Evolutionary conservation across 441 rosid species (phyloP).

Genomic region (Euphorbia celastroides): DNA sequence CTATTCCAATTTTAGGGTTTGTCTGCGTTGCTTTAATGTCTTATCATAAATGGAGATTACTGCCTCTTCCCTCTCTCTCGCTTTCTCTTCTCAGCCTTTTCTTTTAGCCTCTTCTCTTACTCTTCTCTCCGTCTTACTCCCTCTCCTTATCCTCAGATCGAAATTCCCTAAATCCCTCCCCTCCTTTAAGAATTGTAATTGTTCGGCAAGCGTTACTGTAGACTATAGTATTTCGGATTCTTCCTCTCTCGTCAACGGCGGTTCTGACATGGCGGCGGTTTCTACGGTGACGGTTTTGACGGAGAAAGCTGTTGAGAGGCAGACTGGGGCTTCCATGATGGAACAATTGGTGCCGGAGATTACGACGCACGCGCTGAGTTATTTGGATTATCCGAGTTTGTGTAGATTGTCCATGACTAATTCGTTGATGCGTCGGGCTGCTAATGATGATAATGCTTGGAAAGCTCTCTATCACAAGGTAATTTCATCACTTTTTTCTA

Average conservation of each 20-base stretch:
- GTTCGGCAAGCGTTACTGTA: conserved; percentile 35
- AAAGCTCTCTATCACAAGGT: conserved; percentile 97
- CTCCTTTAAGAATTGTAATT: conserved; percentile 21
- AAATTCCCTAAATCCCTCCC: conserved; percentile 23
- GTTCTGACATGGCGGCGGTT: conserved; percentile 28
- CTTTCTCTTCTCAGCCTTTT: conserved; percentile 34
- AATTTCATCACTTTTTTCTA: not conserved
- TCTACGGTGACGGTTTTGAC: conserved; percentile 16
- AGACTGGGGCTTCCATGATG: conserved; percentile 88
- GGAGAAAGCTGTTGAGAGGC: conserved; percentile 38
- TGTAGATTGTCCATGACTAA: conserved; percentile 97
- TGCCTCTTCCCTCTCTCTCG: conserved; percentile 37
- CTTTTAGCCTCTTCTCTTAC: conserved; percentile 49
- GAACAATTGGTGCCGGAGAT: conserved; percentile 98
- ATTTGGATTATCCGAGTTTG: conserved; percentile 91
- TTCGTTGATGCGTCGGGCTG: conserved; percentile 94
- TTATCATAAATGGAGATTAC: conserved; percentile 41
- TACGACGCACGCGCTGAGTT: conserved; percentile 93
- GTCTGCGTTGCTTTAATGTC: conserved; percentile 44
- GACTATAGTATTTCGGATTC: conserved; percentile 13
- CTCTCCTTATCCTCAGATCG: conserved; percentile 34
- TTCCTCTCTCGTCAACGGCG: conserved; percentile 28
- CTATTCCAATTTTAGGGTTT: conserved; percentile 29
- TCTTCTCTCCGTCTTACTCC: conserved; percentile 35
- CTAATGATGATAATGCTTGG: conserved; percentile 98